Evolutionary conservation across 1,139 yeast genomes (phyloP).

Genomic region (Geotrichum reessii): DNA sequence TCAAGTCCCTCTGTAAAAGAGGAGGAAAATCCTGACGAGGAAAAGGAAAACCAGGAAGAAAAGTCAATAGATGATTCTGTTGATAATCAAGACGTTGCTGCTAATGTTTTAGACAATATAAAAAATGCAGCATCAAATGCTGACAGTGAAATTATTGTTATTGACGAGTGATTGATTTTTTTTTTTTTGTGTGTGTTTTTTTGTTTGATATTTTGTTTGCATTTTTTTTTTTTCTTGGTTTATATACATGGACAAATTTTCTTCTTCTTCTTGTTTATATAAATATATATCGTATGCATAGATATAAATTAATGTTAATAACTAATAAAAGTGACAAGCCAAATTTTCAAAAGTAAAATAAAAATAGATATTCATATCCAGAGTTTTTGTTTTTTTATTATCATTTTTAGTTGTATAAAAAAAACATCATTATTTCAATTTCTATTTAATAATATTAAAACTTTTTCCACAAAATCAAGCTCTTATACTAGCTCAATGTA

Average conservation of each 20-base stretch:
- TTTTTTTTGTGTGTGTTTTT: neutral
- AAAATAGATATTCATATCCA: too few relatives aligned
- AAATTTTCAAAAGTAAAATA: too few relatives aligned
- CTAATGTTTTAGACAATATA: neutral
- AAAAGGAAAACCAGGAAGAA: neutral
- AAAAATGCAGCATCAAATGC: neutral
- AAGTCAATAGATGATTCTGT: neutral
- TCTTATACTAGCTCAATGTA: conserved; percentile 35
- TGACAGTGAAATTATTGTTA: neutral
- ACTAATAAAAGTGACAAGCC: neutral
- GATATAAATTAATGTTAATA: neutral
- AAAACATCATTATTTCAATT: too few relatives aligned
- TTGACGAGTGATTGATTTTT: neutral
- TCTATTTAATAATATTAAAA: too few relatives aligned
- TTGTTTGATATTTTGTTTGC: neutral
- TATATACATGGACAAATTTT: neutral
- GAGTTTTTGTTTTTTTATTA: too few relatives aligned
- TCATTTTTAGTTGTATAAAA: too few relatives aligned
- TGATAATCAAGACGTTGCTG: neutral
- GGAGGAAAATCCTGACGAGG: neutral
- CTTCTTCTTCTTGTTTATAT: neutral
- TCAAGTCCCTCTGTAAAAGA: neutral
- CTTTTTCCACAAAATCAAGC: neutral
- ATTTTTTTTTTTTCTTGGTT: neutral
- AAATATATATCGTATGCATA: neutral